phyloP scores from a whole-genome alignment of 2,329 filamentous ascomycete genomes.

The Anisogramma anomala region DNA sequence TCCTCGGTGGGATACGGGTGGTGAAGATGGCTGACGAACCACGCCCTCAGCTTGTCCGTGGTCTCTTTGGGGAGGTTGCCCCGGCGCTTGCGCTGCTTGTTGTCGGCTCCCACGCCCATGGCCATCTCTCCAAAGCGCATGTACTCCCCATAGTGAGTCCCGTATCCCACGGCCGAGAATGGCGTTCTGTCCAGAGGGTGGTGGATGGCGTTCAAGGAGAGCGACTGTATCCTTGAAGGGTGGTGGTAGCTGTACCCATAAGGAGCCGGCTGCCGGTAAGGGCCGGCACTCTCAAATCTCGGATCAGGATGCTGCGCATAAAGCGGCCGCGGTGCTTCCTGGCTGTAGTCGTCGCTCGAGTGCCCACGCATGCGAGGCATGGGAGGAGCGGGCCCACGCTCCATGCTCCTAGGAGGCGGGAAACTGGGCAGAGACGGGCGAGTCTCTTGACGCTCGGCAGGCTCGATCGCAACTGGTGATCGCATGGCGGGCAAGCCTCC shows the following conservation, averaged over 20 bases:
- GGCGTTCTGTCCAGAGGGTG: slow-evolving; percentile 32
- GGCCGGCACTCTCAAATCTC: slow-evolving; percentile 22
- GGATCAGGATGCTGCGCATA: slow-evolving; percentile 20
- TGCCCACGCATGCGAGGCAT: slow-evolving; percentile 24
- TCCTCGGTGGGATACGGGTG: slow-evolving; percentile 84
- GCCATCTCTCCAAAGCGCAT: slow-evolving; percentile 30
- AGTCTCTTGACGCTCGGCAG: slow-evolving; percentile 25
- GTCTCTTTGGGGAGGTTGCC: slow-evolving; percentile 87
- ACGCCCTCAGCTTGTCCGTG: slow-evolving; percentile 67
- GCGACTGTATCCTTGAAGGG: slow-evolving; percentile 32
- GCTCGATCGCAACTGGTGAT: slow-evolving; percentile 23
- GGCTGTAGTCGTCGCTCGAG: slow-evolving; percentile 26
- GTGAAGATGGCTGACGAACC: slow-evolving; percentile 66
- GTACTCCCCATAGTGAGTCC: slow-evolving; percentile 31
- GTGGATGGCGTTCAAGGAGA: slow-evolving; percentile 33
- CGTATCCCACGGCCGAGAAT: slow-evolving; percentile 31
- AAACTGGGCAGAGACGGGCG: slow-evolving; percentile 31
- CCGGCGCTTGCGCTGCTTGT: slow-evolving; percentile 50
- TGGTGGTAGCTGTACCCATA: slow-evolving; percentile 33
- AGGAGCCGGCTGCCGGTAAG: slow-evolving; percentile 23
- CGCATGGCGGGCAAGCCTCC: slow-evolving; percentile 22
- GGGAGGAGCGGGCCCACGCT: slow-evolving; percentile 21
- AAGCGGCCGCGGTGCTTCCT: slow-evolving; percentile 20
- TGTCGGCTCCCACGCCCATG: slow-evolving; percentile 29
- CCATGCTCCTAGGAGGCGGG: slow-evolving; percentile 26